These are phyloP conservation scores for Sporisorium iseilematis-ciliati DNA, from an alignment of 1,284 basidiomycete genomes.

Conservation along the genomic window DNA sequence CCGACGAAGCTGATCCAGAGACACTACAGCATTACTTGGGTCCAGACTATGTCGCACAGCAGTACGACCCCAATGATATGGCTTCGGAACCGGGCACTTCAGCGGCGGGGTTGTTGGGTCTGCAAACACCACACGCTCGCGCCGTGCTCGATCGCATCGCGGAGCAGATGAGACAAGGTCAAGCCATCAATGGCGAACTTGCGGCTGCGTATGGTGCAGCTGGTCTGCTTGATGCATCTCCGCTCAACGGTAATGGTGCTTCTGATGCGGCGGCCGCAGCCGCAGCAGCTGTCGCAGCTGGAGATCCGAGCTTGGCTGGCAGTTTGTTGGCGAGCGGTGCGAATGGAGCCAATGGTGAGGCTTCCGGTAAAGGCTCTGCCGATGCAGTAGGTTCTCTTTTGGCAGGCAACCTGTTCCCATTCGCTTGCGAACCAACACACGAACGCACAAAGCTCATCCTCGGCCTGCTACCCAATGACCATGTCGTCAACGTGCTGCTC, in stretches of 20 bases:
- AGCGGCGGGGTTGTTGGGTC: constrained; percentile 28
- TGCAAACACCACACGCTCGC: constrained; percentile 52
- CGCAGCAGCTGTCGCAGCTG: constrained; percentile 20
- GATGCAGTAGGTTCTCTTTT: constrained; percentile 27
- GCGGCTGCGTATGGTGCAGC: constrained; percentile 1
- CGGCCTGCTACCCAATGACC: constrained; percentile 57
- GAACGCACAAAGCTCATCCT: constrained; percentile 51
- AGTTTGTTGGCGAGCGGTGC: constrained; percentile 10
- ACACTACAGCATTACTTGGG: constrained; percentile 49
- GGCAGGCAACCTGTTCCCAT: constrained; percentile 26
- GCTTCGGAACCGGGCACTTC: constrained; percentile 3
- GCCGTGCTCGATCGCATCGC: constrained; percentile 60
- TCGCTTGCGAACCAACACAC: constrained; percentile 29
- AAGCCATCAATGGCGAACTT: constrained; percentile 18
- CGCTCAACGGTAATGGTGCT: constrained; percentile 5
- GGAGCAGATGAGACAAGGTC: constrained; percentile 47
- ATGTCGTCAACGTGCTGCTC: constrained; percentile 60
- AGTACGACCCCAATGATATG: constrained; percentile 33
- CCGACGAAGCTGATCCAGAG: constrained; percentile 53
- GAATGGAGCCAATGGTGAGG: constrained; percentile 4
- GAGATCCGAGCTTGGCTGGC: constrained; percentile 16
- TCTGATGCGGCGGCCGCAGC: constrained; percentile 16
- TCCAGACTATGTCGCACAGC: constrained; percentile 36
- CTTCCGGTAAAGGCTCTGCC: constrained; percentile 6
- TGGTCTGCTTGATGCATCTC: not conserved